Evolutionary conservation across 805 yeast species (phyloP), one percentile per base, ranked within the genome.

Genomic region (Nakazawaea populi): DNA sequence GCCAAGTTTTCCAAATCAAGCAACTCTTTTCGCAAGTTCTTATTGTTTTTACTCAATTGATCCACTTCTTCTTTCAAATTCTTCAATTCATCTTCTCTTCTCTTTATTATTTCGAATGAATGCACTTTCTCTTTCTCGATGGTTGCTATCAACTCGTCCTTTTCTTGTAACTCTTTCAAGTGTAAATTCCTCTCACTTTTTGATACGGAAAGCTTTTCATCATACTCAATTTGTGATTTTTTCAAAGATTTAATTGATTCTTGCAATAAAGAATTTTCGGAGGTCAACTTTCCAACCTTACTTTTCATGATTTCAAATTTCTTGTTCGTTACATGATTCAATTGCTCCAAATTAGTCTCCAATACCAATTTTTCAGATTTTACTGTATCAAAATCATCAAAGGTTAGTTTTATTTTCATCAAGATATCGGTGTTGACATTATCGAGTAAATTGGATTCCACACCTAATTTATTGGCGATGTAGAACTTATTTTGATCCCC

Each of bases 341-440:
- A 54, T 48, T 73, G 77, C 49, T 76, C 79, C 14, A 69, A 59
- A n/a, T 66, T 65, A 10, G 75, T 66, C 51, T 68, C 71, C 31
- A 70, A 40, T 3, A 68, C 57, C 44, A 70, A 50, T 45, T 67
- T 69, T 43, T 68, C 69, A 1, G 78, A 70, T 51, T 67, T 64
- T 40, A 74, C 46, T 8, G 62, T 61, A 34, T 71, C 65, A 42
- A 68, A 61, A 44, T 72, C 73, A 4, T 58, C 56, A 14, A 71
- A 53, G 46, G 64, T 69, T 3, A 52, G 52, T 31, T 62, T 58
- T 4, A 76, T 50, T 36, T 64, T 62, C 1, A 43, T 48, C 14
- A 72, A 51, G 1, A 68, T 46, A 1, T 34, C 51, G 0, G 43
- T 29, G 40, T 64, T 65, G 5, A 66, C 27, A 2, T 56, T 29